Base-by-base conservation (phyloP, 495 filamentous ascomycete species). In the Patellaria atrata region DNA sequence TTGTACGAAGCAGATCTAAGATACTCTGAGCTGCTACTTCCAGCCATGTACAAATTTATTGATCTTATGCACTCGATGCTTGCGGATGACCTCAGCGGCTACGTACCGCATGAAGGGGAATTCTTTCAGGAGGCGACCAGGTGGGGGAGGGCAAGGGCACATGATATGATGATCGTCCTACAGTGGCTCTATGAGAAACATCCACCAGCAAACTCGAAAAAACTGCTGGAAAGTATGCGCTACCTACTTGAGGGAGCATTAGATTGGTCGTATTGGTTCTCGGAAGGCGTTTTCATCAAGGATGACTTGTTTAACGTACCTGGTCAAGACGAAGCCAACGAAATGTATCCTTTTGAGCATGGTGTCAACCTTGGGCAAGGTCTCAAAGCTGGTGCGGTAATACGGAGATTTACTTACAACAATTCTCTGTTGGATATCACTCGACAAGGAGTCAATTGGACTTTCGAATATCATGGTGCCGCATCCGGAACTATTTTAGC, bases 121-220 rank as follows among this genome's bases (percentile, higher is more conserved):
- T n/a, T n/a, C n/a, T n/a, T n/a, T n/a, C n/a, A n/a, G n/a, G n/a
- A n/a, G n/a, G 57, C 5, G 58, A 67, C 35, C 41, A 42, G 13
- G 50, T 63, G 14, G 50, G 58, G 32, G 51, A 57, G 11, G 41
- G 24, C n/a, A 24, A 33, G 44, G 7, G 25, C 28, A 3, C 22
- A 33, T n/a, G 41, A 45, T 14, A 30, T 44, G 35, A 24, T 65
- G 18, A 54, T 65, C 38, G 57, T 53, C 12, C 52, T 63, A 45
- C 67, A 59, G 52, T 74, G 72, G 72, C 47, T 77, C 12, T 54
- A 60, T 30, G 64, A 64, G 39, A 49, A 65, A 26, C 41, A 67
- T 41, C 61, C 64, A 1, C 38, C 44, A 5, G 38, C 59, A 4
- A 40, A 40, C 19, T 45, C 44, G 1, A 31, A 51, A 3, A 35